These are phyloP conservation scores for Rosa rugosa DNA, from an alignment of 306 rosid species.

Conservation along the genomic window DNA sequence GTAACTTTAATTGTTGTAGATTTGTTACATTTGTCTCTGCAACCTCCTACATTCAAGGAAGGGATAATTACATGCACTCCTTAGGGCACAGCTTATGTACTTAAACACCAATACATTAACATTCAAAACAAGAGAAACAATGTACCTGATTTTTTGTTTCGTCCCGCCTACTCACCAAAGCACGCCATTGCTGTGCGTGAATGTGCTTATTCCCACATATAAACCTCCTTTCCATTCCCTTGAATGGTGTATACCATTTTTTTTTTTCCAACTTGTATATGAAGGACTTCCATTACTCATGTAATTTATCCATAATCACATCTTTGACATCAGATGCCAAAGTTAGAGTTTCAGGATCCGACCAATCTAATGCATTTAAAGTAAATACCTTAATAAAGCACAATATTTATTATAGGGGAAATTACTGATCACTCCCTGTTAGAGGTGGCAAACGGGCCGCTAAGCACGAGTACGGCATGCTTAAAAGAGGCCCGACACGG, in stretches of 20 bases:
- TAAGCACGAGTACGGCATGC: too few species aligned
- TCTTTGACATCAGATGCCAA: not conserved
- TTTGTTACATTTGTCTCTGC: not conserved
- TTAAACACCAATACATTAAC: fast-evolving
- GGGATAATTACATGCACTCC: not conserved
- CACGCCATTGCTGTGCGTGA: not conserved
- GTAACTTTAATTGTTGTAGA: not conserved
- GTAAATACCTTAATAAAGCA: too few species aligned
- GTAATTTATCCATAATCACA: not conserved
- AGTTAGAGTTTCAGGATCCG: not conserved
- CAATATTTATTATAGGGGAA: too few species aligned
- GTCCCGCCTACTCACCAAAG: not conserved
- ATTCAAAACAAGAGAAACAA: too few species aligned
- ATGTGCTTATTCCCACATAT: not conserved
- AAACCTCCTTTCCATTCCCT: not conserved
- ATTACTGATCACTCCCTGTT: too few species aligned
- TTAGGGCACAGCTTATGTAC: too few species aligned
- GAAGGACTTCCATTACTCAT: not conserved
- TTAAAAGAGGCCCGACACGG: too few species aligned
- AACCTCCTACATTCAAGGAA: not conserved
- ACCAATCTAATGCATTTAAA: not conserved
- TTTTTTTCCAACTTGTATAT: too few species aligned
- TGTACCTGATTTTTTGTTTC: too few species aligned
- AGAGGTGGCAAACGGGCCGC: too few species aligned
- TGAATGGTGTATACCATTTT: not conserved